These are phyloP conservation scores for Aspergillus spinulosporus DNA, from an alignment of 2,329 filamentous ascomycete species.

Conservation along the genomic window DNA sequence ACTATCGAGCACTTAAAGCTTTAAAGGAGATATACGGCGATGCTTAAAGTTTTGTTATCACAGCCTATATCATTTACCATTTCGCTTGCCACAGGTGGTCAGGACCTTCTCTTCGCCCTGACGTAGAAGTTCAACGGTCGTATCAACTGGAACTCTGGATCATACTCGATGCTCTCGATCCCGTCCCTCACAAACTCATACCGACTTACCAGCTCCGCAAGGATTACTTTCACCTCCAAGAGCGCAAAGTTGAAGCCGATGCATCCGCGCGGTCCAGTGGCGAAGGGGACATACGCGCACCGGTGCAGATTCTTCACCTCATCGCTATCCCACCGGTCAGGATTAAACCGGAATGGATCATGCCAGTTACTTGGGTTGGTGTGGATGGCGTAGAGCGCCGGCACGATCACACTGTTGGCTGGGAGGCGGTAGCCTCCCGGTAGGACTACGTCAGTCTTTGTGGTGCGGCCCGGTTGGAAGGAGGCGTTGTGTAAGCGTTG, in stretches of 20 bases:
- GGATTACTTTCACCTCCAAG: constrained; percentile 57
- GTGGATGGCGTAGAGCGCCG: constrained; percentile 51
- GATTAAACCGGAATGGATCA: constrained; percentile 59
- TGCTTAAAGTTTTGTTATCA: too few species aligned
- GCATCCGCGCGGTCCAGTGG: constrained; percentile 57
- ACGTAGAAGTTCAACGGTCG: constrained; percentile 30
- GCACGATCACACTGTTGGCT: constrained; percentile 54
- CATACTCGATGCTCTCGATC: constrained; percentile 45
- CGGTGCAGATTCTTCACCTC: constrained; percentile 54
- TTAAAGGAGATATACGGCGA: constrained; percentile 15
- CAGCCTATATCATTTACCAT: not conserved
- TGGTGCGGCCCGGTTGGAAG: constrained; percentile 60
- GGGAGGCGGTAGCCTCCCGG: constrained; percentile 61
- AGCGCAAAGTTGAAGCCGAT: constrained; percentile 67
- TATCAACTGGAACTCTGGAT: constrained; percentile 33
- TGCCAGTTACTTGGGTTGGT: constrained; percentile 59
- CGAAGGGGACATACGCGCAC: constrained; percentile 60
- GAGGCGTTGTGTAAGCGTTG: constrained; percentile 61
- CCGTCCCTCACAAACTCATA: constrained; percentile 56
- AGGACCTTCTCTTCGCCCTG: constrained; percentile 8
- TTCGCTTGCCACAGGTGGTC: constrained; percentile 4
- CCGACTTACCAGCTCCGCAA: constrained; percentile 59
- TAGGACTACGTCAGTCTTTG: constrained; percentile 56
- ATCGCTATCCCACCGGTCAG: constrained; percentile 60
- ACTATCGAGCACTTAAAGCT: constrained; percentile 22